phyloP scores from a whole-genome alignment of 2,329 filamentous ascomycete species.

The Alternaria brassicae region DNA sequence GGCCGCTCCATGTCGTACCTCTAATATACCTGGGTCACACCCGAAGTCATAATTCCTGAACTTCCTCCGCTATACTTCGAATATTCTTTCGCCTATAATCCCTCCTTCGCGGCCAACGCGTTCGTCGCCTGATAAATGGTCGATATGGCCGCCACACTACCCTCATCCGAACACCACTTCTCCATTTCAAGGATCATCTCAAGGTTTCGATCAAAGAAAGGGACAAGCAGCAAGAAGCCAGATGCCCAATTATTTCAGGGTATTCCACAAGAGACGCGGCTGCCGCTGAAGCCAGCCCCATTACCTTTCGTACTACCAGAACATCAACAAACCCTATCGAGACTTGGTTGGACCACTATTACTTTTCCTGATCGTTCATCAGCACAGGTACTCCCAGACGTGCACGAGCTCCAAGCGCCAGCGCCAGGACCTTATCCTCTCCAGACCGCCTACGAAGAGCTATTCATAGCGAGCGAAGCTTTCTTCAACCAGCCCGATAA shows the following conservation, averaged over 20 bases:
- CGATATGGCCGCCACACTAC: constrained; percentile 30
- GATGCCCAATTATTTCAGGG: neutral
- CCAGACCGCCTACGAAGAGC: constrained; percentile 36
- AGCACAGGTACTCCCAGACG: neutral
- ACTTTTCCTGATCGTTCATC: constrained; percentile 35
- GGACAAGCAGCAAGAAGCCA: neutral
- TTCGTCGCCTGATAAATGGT: neutral
- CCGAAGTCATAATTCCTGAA: neutral
- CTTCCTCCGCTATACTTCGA: neutral
- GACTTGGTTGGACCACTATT: constrained; percentile 48
- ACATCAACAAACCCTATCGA: constrained; percentile 40
- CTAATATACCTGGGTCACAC: neutral
- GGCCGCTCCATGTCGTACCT: neutral
- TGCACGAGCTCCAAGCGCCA: neutral
- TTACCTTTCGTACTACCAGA: constrained; percentile 44
- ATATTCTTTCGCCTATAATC: neutral
- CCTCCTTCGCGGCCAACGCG: neutral
- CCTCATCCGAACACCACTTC: constrained; percentile 25
- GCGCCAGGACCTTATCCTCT: constrained; percentile 35
- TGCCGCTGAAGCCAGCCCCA: constrained; percentile 31
- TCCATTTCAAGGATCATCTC: constrained; percentile 43
- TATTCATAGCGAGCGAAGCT: constrained; percentile 39
- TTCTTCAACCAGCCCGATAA: constrained; percentile 41
- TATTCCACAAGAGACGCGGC: constrained; percentile 20
- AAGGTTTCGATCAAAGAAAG: constrained; percentile 32